Base-by-base conservation (phyloP, 805 yeast genomes). In the Wickerhamomyces queroliae region DNA sequence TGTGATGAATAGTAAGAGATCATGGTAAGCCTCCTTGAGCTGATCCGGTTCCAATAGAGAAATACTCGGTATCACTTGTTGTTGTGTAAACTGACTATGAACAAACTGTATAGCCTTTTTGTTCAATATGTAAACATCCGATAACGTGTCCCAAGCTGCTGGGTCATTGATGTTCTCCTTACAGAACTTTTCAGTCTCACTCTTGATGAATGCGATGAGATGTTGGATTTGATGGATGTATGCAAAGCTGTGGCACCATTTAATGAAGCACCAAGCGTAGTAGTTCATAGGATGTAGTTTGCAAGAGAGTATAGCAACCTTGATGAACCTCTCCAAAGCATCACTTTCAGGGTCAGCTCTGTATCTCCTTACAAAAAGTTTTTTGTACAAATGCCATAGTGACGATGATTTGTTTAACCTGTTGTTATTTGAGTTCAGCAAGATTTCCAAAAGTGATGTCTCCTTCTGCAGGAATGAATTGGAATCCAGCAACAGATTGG, bases 321-420 rank as follows among this genome's bases (percentile, higher is more conserved):
- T 19, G 7, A 48, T 28, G 32, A 50, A 53, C 6, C 18, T 10
- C 8, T 47, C 35, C 4, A 43, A 12, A n/a, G n/a, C n/a, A n/a
- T n/a, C n/a, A n/a, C n/a, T n/a, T 27, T 18, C 6, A 23, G 25
- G 18, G 15, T 17, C 9, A 18, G 12, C 5, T 32, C 32, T 19
- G 20, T 19, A 6, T 37, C n/a, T 15, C 47, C 23, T n/a, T 3
- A 56, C 41, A 34, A 47, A 52, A 9, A 66, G 35, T 39, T 57
- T 58, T 27, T 56, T 58, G 43, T 61, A 58, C 8, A 59, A 40
- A 7, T 46, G 42, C 70, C 70, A 66, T 19, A 64, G 35, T 5
- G 68, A 58, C 2, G 70, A 61, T 1, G 70, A 66, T 42, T 65
- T 65, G 46, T 66, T 66, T 19, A 63, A 31, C 27, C 56, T 56